A percentile compares a stretch with the other conserved stretches of the same genome.
These are phyloP conservation scores for Ramalina intermedia DNA, from an alignment of 495 filamentous ascomycete genomes.

Conservation along the genomic window DNA sequence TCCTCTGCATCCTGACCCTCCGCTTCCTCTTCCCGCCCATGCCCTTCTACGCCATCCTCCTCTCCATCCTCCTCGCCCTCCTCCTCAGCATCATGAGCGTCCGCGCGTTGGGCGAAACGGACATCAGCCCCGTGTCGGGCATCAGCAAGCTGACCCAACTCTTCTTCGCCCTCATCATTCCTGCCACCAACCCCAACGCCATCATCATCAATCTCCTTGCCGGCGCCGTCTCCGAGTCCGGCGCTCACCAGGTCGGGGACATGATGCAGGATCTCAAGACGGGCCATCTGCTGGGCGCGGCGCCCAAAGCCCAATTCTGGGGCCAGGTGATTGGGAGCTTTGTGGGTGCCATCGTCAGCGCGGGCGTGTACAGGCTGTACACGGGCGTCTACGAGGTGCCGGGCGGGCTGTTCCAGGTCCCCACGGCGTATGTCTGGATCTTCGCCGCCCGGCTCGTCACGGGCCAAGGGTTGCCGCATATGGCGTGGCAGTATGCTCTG, in stretches of 20 bases:
- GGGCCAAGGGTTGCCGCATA: conserved; percentile 70
- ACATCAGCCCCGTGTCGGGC: conserved; percentile 91
- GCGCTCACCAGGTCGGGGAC: conserved; percentile 89
- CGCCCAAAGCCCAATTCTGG: conserved; percentile 90
- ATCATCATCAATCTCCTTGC: conserved; percentile 88
- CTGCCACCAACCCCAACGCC: conserved; percentile 58
- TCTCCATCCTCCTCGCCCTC: conserved; percentile 75
- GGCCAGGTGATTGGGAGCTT: conserved; percentile 85
- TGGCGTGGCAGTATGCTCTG: conserved; percentile 64
- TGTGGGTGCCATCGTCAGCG: conserved; percentile 76
- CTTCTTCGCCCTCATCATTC: conserved; percentile 79
- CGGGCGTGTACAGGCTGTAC: conserved; percentile 83
- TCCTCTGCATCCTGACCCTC: conserved; percentile 67
- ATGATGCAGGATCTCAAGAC: conserved; percentile 98
- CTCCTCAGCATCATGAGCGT: conserved; percentile 92
- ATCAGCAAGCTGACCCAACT: conserved; percentile 95
- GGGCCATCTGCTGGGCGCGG: conserved; percentile 79
- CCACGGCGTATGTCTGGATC: conserved; percentile 91
- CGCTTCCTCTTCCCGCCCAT: conserved; percentile 57
- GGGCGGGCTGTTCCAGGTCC: conserved; percentile 79
- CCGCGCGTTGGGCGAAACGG: conserved; percentile 84
- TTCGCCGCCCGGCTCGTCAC: conserved; percentile 93
- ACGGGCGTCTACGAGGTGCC: conserved; percentile 80
- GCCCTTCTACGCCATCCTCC: conserved; percentile 56
- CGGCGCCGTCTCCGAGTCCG: conserved; percentile 77